Evolutionary conservation across 2,329 filamentous ascomycete genomes (phyloP).

Genomic region (Aspergillus hiratsukae): DNA sequence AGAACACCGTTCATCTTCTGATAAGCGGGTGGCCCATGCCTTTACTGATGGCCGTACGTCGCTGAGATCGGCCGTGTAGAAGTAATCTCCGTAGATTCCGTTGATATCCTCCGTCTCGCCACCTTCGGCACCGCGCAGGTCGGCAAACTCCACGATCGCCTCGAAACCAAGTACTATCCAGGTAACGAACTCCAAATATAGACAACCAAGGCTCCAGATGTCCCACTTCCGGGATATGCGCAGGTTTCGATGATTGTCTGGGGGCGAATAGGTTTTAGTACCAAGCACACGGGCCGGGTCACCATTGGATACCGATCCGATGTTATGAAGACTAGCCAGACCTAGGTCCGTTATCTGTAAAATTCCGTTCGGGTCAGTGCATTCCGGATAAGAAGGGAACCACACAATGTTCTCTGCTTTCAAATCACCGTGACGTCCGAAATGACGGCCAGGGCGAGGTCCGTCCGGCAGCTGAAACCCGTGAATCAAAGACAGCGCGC

Average conservation of each 20-base stretch:
- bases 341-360: slow-evolving; percentile 35
- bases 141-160: slow-evolving; percentile 3
- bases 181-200: slow-evolving; percentile 36
- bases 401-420: slow-evolving; percentile 38
- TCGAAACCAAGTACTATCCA: slow-evolving; percentile 28
- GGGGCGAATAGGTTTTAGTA: slow-evolving; percentile 35
- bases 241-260: slow-evolving; percentile 30
- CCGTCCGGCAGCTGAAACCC: slow-evolving; percentile 7
- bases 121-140: slow-evolving; percentile 1
- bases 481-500: slow-evolving; percentile 21
- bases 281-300: slow-evolving; percentile 13
- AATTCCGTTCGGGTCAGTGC: slow-evolving; percentile 8
- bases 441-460: slow-evolving; percentile 5
- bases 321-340: slow-evolving; percentile 29
- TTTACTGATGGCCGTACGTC: slow-evolving; percentile 2
- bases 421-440: slow-evolving; percentile 32
- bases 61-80: slow-evolving; percentile 3
- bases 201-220: slow-evolving; percentile 35
- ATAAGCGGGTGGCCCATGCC: slow-evolving; percentile 2
- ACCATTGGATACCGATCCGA: slow-evolving; percentile 26
- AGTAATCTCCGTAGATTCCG: slow-evolving; percentile 1
- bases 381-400: slow-evolving; percentile 9
- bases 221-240: slow-evolving; percentile 8
- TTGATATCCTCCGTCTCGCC: background rate
- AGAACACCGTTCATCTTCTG: background rate